phyloP scores from a whole-genome alignment of 2,329 filamentous ascomycete species.

The Fusarium oxysporum region DNA sequence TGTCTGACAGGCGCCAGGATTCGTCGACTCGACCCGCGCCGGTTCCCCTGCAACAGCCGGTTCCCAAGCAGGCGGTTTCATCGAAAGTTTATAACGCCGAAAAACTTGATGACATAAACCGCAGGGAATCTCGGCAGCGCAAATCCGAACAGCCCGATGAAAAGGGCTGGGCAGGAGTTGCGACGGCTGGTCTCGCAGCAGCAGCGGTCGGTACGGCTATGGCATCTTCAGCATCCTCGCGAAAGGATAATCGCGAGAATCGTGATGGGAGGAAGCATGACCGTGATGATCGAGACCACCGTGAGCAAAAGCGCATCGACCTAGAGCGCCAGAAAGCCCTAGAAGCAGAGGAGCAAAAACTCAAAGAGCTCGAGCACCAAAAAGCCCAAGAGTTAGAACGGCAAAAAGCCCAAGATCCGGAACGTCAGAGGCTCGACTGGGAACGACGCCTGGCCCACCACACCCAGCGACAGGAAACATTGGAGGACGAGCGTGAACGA shows the following conservation, averaged over 20 bases:
- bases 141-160: slow-evolving; percentile 53
- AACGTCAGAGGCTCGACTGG: slow-evolving; percentile 5
- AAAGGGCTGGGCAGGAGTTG: slow-evolving; percentile 56
- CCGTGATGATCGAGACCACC: slow-evolving; percentile 24
- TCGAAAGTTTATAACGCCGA: slow-evolving; percentile 72
- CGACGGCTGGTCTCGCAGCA: slow-evolving; percentile 61
- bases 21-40: slow-evolving; percentile 64
- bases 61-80: slow-evolving; percentile 80
- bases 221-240: slow-evolving; percentile 42
- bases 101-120: slow-evolving; percentile 54
- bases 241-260: slow-evolving; percentile 30
- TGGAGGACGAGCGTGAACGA: slow-evolving; percentile 32
- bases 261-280: slow-evolving; percentile 39
- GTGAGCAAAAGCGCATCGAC: slow-evolving; percentile 38
- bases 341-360: slow-evolving; percentile 32
- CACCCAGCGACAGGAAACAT: slow-evolving; percentile 29
- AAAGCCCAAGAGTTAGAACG: slow-evolving; percentile 26
- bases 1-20: slow-evolving; percentile 57
- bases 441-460: slow-evolving; percentile 17
- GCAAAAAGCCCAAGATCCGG: slow-evolving; percentile 11
- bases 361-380: slow-evolving; percentile 38
- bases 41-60: slow-evolving; percentile 84
- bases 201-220: slow-evolving; percentile 58
- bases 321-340: slow-evolving; percentile 32
- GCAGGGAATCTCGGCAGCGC: slow-evolving; percentile 49